These are phyloP conservation scores for Scheffersomyces ergatensis DNA, from an alignment of 805 yeast genomes.

Conservation along the genomic window DNA sequence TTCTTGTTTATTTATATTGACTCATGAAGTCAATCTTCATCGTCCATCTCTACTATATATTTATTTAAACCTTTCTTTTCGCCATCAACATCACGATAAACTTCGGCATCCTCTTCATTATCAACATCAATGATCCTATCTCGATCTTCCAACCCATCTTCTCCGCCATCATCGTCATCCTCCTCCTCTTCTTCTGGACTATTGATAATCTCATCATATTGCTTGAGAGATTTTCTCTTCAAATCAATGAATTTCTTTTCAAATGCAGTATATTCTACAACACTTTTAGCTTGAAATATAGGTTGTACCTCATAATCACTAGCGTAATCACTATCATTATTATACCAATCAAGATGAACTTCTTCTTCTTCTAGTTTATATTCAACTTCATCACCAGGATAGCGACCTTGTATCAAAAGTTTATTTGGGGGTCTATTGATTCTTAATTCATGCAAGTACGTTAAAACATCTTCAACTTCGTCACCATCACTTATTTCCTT, in stretches of 20 bases:
- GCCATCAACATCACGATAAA: neutral
- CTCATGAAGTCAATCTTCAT: no score
- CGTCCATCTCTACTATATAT: neutral
- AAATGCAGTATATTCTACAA: neutral
- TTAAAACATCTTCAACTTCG: no score
- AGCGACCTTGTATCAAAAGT: conserved; percentile 7
- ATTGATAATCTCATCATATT: neutral
- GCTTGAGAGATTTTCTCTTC: neutral
- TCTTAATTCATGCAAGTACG: no score
- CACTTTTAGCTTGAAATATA: neutral
- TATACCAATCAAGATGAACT: conserved; percentile 2
- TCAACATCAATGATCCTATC: neutral
- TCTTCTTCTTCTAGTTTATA: conserved; percentile 3
- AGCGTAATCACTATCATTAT: conserved; percentile 16
- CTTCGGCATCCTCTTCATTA: neutral
- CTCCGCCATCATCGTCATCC: conserved; percentile 1
- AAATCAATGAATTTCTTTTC: neutral
- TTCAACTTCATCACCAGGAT: conserved; percentile 2
- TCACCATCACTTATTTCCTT: no score
- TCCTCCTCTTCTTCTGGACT: conserved; percentile 1
- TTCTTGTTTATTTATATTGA: no score
- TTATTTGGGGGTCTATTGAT: no score
- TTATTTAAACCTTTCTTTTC: neutral
- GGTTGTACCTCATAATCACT: conserved; percentile 4
- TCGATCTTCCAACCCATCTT: neutral